Evolutionary conservation across 140 eudicot genomes (phyloP), one percentile per base, ranked within the genome.

Genomic region (Anethum foeniculum): DNA sequence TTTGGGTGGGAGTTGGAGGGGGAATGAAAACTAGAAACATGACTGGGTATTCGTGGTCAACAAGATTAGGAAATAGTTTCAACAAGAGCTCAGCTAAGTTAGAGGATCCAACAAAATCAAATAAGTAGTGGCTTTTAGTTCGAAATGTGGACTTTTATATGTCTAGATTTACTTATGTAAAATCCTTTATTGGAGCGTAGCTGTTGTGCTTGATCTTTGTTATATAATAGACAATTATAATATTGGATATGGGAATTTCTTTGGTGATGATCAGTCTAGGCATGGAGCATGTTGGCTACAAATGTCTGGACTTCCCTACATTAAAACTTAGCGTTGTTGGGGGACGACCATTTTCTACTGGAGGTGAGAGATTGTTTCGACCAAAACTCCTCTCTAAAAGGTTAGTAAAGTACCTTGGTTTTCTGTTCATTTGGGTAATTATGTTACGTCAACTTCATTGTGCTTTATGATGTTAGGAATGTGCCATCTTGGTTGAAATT

Each of bases 271-370:
- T 25, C 90, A 94, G 97, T 83, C 90, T 95, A 77, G 96, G 97
- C 44, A 88, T 88, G 82, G 97, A 89, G 82, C 98, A 94, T 90
- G 97, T 94, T 85, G 98, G 96, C 78, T 94, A 89, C 77, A 77
- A 84, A 28, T 91, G 92, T 77, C 77, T 92, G 85, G 97, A 94
- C 84, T 88, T 88, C 41, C 96, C 86, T 75, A 73, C 79, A 62
- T 78, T 92, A 80, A 94, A 94, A 84, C 88, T 92, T 54, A 94
- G 97, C 75, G 71, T 92, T 85, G 85, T 90, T 82, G 99, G 97
- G 77, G 99, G 99, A 11, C 89, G 99, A 44, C 99, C 99, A 30
- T 92, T 94, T 84, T 92, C 99, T 73, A 80, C 88, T 86, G 97
- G 99, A 30, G 99, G 99, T 75, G 83, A 81, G 75, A 77, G 84